Evolutionary conservation across 225 moss, liverwort and hornwort species (phyloP).

Genomic region (Ulota crispa): DNA sequence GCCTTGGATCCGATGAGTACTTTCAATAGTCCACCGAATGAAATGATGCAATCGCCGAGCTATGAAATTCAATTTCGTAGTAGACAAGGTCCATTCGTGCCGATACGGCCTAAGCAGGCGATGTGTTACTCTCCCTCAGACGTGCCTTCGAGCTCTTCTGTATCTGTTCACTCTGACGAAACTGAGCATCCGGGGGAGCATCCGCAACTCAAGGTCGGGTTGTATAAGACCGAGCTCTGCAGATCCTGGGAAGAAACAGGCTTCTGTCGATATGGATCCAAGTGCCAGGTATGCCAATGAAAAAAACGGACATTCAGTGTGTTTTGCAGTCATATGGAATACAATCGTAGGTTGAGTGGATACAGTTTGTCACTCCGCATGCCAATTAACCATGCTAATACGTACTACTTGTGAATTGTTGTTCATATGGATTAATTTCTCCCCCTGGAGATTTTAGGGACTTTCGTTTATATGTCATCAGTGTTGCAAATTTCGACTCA

Average conservation of each 20-base stretch:
- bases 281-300: slow-evolving; percentile 53
- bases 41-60: slow-evolving; percentile 21
- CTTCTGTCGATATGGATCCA: slow-evolving; percentile 53
- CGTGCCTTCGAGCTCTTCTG: slow-evolving; percentile 40
- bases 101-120: slow-evolving; percentile 27
- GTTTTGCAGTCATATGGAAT: neutral
- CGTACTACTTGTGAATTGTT: neutral
- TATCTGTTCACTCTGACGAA: slow-evolving; percentile 49
- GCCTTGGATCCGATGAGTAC: slow-evolving; percentile 17
- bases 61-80: slow-evolving; percentile 29
- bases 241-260: slow-evolving; percentile 71
- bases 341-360: neutral
- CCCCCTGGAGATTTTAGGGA: neutral
- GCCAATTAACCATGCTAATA: neutral
- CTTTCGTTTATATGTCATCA: neutral
- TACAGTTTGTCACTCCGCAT: neutral
- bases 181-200: slow-evolving; percentile 36
- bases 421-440: neutral
- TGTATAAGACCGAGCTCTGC: slow-evolving; percentile 69
- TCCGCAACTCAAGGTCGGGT: slow-evolving; percentile 46
- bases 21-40: slow-evolving; percentile 15
- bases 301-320: neutral
- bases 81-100: slow-evolving; percentile 28
- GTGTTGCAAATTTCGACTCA: neutral
- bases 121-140: slow-evolving; percentile 27